These are phyloP conservation scores for Musa balbisiana DNA, from an alignment of 202 grass and related monocot species.

Conservation along the genomic window DNA sequence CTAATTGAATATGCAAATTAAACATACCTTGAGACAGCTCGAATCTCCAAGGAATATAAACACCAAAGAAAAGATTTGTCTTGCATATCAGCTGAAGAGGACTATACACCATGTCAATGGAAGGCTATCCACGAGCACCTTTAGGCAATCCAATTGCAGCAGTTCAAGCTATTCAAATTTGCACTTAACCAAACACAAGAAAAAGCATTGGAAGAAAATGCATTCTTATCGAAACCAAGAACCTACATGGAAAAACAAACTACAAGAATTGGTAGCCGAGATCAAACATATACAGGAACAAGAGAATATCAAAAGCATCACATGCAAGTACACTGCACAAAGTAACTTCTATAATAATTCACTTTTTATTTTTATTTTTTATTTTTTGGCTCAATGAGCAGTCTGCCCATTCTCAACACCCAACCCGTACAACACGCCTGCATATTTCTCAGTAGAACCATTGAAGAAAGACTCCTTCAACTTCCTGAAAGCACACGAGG, in stretches of 20 bases:
- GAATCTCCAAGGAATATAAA: too few species aligned
- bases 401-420: constrained; percentile 49
- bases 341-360: constrained; percentile 23
- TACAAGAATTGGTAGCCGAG: not conserved
- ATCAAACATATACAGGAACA: not conserved
- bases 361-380: constrained; percentile 53
- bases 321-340: not conserved
- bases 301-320: not conserved
- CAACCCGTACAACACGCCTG: constrained; percentile 68
- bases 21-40: too few species aligned
- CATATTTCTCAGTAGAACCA: constrained; percentile 56
- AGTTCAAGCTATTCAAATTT: not conserved
- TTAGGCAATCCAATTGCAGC: not conserved
- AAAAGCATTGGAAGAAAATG: too few species aligned
- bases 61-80: too few species aligned
- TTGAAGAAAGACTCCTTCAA: constrained; percentile 57
- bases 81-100: not conserved
- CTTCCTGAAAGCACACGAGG: constrained; percentile 57
- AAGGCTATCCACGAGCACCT: not conserved
- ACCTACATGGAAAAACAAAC: not conserved
- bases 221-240: too few species aligned
- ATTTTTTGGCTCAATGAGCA: constrained; percentile 49
- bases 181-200: too few species aligned
- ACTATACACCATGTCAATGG: not conserved
- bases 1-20: too few species aligned